phyloP scores from a whole-genome alignment of 1,284 basidiomycete species.

The Ustilago shanxiensis region DNA sequence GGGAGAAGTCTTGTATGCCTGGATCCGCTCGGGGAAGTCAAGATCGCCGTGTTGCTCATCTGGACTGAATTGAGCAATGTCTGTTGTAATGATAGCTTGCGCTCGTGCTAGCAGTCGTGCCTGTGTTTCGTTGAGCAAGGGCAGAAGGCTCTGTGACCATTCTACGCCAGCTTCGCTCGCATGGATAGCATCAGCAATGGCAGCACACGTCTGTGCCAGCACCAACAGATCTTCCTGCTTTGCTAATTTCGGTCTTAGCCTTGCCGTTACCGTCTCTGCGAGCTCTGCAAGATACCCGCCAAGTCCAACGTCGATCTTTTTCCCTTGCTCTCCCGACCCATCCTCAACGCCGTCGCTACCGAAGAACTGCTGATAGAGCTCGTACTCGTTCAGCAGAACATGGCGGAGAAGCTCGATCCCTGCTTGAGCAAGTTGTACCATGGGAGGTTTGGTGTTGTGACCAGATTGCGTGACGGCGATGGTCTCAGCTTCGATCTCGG shows the following conservation, averaged over 20 bases:
- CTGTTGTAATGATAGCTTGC: constrained; percentile 23
- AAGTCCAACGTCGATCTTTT: constrained; percentile 19
- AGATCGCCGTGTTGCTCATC: constrained; percentile 38
- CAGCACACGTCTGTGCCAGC: constrained; percentile 15
- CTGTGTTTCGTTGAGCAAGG: constrained; percentile 40
- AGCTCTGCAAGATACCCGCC: constrained; percentile 24
- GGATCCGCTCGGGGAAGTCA: constrained; percentile 41
- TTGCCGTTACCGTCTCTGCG: constrained; percentile 22
- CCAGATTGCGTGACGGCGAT: neutral
- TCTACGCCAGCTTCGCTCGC: neutral
- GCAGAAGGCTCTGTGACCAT: constrained; percentile 18
- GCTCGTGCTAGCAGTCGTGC: constrained; percentile 34
- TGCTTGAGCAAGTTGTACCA: constrained; percentile 13
- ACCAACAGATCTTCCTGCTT: constrained; percentile 34
- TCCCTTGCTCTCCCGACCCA: neutral
- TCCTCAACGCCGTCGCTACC: neutral
- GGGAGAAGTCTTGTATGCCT: constrained; percentile 13
- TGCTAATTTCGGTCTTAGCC: constrained; percentile 24
- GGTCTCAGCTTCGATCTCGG: constrained; percentile 31
- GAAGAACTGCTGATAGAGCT: constrained; percentile 41
- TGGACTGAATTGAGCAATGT: constrained; percentile 36
- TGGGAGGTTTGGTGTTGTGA: neutral
- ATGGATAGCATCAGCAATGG: constrained; percentile 14
- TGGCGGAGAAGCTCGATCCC: constrained; percentile 9
- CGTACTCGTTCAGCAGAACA: constrained; percentile 25